Evolutionary conservation across 192 early-diverging fungal genomes (phyloP).

Genomic region (Pilaira anomala): DNA sequence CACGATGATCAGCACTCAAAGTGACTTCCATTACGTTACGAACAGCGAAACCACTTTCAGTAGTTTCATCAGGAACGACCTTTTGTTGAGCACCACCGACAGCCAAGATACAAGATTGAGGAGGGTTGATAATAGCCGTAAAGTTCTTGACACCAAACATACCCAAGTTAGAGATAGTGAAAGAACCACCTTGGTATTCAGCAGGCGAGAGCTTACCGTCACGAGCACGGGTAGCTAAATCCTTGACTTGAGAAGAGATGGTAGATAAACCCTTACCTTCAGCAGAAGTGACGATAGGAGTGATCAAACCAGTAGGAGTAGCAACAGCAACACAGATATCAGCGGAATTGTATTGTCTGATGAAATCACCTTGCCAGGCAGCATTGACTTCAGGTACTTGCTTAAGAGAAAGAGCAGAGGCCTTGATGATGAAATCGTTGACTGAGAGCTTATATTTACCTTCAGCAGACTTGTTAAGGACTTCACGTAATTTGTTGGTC

Average conservation of each 20-base stretch:
- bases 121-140: slow-evolving; percentile 98
- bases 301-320: slow-evolving; percentile 91
- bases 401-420: slow-evolving; percentile 80
- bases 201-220: slow-evolving; percentile 87
- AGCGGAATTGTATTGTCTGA: slow-evolving; percentile 89
- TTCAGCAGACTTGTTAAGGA: slow-evolving; percentile 78
- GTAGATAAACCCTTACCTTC: slow-evolving; percentile 81
- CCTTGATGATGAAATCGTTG: slow-evolving; percentile 99
- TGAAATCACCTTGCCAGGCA: slow-evolving; percentile 77
- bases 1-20: slow-evolving; percentile 86
- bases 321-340: slow-evolving; percentile 97
- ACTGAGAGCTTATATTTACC: slow-evolving; percentile 96
- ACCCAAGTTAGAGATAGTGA: slow-evolving; percentile 97
- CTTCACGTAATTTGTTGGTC: slow-evolving; percentile 80
- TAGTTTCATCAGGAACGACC: slow-evolving; percentile 60
- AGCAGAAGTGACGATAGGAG: slow-evolving; percentile 83
- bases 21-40: slow-evolving; percentile 82
- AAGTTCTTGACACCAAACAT: slow-evolving; percentile 95
- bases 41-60: slow-evolving; percentile 65
- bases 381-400: slow-evolving; percentile 94
- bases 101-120: slow-evolving; percentile 90
- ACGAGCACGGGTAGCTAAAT: slow-evolving; percentile 80
- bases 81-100: slow-evolving; percentile 81
- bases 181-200: slow-evolving; percentile 95
- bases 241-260: slow-evolving; percentile 85